A percentile compares a stretch with the other conserved stretches of the same genome.
Conservation (phyloP, 257 asterid species). For the Nyctanthes arbortristis region DNA sequence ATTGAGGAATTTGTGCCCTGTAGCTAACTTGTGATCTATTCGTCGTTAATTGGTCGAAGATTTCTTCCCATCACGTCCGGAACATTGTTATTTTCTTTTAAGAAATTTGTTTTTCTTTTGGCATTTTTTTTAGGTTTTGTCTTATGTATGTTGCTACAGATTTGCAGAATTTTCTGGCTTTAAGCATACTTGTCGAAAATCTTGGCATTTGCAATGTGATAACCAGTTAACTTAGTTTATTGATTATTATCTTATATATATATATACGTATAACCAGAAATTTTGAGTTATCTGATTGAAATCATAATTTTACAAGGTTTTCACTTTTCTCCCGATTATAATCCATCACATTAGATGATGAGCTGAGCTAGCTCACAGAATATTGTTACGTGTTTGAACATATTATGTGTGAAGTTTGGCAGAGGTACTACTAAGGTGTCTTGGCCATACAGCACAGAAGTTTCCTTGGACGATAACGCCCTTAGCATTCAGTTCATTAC, state of each 20-base stretch:
- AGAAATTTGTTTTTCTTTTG: not conserved
- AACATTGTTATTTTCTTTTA: conserved; percentile 6
- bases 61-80: too few relatives aligned
- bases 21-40: not conserved
- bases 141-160: not conserved
- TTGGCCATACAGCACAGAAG: not conserved
- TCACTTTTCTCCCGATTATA: too few relatives aligned
- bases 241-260: conserved; percentile 11
- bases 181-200: not conserved
- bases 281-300: too few relatives aligned
- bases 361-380: not conserved
- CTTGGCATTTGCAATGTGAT: not conserved
- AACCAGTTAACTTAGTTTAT: not conserved
- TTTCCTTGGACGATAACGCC: not conserved
- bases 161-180: not conserved
- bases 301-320: too few relatives aligned
- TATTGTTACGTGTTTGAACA: not conserved
- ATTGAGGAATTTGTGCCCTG: not conserved
- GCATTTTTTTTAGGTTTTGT: not conserved
- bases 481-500: not conserved
- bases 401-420: not conserved
- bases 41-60: not conserved
- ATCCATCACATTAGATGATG: not conserved
- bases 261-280: too few relatives aligned
- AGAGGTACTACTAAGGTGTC: not conserved